Conservation (phyloP, 176 grass and related monocot genomes). For the Poa pratensis region DNA sequence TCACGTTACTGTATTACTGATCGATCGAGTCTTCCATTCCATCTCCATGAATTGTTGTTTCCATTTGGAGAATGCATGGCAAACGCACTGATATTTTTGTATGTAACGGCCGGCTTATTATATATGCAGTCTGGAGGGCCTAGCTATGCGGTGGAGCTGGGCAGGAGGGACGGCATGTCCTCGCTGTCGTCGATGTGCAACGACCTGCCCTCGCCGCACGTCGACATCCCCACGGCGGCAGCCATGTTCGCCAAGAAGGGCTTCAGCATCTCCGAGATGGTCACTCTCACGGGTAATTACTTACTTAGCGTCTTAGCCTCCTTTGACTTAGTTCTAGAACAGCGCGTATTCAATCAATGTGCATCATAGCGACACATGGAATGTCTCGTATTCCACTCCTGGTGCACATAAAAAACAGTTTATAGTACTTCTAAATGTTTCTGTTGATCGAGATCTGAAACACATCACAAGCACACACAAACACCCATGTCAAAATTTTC, state of each 20-base stretch:
- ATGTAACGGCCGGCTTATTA: not conserved
- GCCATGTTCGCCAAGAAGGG: conserved; percentile 58
- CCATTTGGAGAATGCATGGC: not conserved
- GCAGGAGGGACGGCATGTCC: conserved; percentile 69
- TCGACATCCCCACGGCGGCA: conserved; percentile 53
- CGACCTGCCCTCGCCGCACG: conserved; percentile 46
- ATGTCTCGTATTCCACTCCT: conserved; percentile 25
- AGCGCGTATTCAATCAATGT: not conserved
- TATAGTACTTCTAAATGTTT: not conserved
- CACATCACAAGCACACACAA: not conserved
- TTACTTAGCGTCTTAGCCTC: not conserved
- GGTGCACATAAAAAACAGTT: not conserved
- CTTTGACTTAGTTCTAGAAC: conserved; percentile 24
- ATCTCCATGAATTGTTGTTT: not conserved
- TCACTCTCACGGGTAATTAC: conserved; percentile 72
- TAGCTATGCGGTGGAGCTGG: conserved; percentile 59
- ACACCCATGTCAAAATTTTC: not conserved
- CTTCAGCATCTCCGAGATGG: conserved; percentile 63
- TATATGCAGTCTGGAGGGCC: conserved; percentile 45
- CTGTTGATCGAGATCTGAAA: conserved; percentile 37
- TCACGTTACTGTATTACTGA: not conserved
- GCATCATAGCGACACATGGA: conserved; percentile 40
- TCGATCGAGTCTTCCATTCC: not conserved
- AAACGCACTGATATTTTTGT: not conserved
- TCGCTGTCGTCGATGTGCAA: conserved; percentile 58